Percentiles rank a stretch among this genome's conserved stretches.
Conservation (phyloP, 2,329 filamentous ascomycete species). For the Sclerotinia trifoliorum region DNA sequence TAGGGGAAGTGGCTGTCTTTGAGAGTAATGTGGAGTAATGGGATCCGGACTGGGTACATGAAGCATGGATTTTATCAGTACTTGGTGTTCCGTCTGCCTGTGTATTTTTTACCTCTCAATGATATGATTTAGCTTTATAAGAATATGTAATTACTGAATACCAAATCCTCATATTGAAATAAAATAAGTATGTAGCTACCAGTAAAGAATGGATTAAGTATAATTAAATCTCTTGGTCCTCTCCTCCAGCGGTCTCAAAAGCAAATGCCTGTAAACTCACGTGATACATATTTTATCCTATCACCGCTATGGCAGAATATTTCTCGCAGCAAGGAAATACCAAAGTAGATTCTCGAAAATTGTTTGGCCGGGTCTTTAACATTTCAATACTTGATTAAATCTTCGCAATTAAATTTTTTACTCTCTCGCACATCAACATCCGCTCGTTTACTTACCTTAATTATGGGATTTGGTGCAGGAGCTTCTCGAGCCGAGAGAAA, state of each 20-base stretch:
- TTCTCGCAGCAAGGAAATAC: slow-evolving; percentile 6
- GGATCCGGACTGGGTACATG: neutral
- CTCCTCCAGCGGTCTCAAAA: neutral
- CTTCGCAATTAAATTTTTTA: neutral
- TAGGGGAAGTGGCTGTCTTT: neutral
- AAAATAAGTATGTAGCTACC: too few relatives aligned
- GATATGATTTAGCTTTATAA: neutral
- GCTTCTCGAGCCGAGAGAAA: slow-evolving; percentile 39
- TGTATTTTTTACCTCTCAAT: neutral
- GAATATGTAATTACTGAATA: neutral
- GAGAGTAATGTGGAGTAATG: neutral
- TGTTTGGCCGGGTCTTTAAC: neutral
- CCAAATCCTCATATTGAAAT: too few relatives aligned
- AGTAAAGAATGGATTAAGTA: neutral
- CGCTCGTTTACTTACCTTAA: slow-evolving; percentile 28
- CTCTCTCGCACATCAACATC: neutral
- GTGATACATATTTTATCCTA: neutral
- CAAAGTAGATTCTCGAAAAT: neutral
- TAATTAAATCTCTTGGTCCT: neutral
- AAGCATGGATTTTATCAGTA: neutral
- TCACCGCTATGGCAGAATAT: slow-evolving; percentile 9
- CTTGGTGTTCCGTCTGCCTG: neutral
- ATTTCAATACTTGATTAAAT: neutral
- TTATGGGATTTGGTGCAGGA: slow-evolving; percentile 34
- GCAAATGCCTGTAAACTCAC: neutral